Base-by-base conservation (phyloP, 192 early-diverging fungal species). In the Linnemannia exigua region DNA sequence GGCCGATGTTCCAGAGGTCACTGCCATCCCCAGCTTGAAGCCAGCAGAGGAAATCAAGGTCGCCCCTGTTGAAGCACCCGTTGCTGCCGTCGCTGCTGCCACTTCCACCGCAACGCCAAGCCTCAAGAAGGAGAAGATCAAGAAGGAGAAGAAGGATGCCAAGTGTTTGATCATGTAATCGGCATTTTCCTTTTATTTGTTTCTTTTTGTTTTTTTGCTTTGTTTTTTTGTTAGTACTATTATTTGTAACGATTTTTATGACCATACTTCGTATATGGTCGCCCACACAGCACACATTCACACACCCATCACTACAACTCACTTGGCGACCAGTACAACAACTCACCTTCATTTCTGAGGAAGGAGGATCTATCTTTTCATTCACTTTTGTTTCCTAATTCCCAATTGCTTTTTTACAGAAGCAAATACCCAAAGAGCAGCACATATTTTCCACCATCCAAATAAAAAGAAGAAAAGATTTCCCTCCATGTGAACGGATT, bases 121-220 rank as follows among this genome's bases (percentile, higher is more conserved):
- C 67, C 54, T 74, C 67, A 86, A 86, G 84, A 82, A 82, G 74
- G 80, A 81, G 33, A 81, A 81, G 81, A 77, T 16, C 37, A 71
- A 78, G 76, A 84, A 84, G 82, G 75, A 77, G 46, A 79, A 84
- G 77, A 84, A 84, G 77, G 80, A 81, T 22, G 66, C 61, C 46
- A 86, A 86, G 78, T 86, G 84, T 74, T 73, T 51, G 31, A 86
- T 86, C 78, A 86, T 86, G 84, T 86, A 86, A 72, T 20, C 48
- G 25, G 75, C 63, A 19, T 50, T 19, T 72, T 9, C 8, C 33
- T 74, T 47, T 79, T 79, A 22, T 51, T 63, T 28, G 4, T 66
- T 76, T 61, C 63, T n/a, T 44, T 80, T 41, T 28, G 66, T 72
- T 47, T 67, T 73, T 35, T 58, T 41, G n/a, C n/a, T 72, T 37